phyloP scores from a whole-genome alignment of 2,329 filamentous ascomycete species.

The Aspergillus neoniger region DNA sequence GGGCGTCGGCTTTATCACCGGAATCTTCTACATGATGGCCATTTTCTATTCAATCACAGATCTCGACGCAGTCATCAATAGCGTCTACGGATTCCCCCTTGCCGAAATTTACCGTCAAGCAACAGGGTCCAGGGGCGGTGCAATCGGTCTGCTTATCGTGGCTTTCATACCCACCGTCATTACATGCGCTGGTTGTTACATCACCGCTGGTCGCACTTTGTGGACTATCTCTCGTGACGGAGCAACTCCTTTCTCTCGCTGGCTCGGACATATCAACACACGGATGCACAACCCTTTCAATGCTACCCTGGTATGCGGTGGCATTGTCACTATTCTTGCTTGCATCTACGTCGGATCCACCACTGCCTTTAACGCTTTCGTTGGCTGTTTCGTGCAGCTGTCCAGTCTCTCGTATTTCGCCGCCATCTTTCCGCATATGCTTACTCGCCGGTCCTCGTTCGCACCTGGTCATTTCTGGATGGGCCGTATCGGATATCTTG shows the following conservation, averaged over 20 bases:
- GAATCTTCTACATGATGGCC: conserved; percentile 52
- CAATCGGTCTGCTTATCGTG: conserved; percentile 61
- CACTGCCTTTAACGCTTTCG: conserved; percentile 59
- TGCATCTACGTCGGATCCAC: conserved; percentile 59
- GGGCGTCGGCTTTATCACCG: conserved; percentile 49
- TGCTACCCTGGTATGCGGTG: conserved; percentile 57
- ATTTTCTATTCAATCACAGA: conserved; percentile 55
- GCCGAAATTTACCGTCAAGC: conserved; percentile 53
- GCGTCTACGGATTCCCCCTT: conserved; percentile 47
- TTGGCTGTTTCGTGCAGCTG: conserved; percentile 61
- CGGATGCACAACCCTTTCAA: conserved; percentile 60
- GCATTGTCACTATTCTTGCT: conserved; percentile 56
- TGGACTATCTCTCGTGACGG: conserved; percentile 62
- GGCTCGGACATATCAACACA: conserved; percentile 58
- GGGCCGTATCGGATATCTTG: conserved; percentile 50
- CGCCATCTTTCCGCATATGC: conserved; percentile 55
- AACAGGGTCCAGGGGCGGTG: conserved; percentile 52
- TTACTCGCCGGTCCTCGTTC: conserved; percentile 55
- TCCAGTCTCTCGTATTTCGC: conserved; percentile 58
- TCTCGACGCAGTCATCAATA: conserved; percentile 22
- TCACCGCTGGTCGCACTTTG: conserved; percentile 63
- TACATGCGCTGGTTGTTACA: conserved; percentile 57
- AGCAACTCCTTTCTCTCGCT: conserved; percentile 58
- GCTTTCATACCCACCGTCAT: conserved; percentile 58
- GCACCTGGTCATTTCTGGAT: conserved; percentile 57